These are phyloP conservation scores for Neospora caninum DNA, from an alignment of 169 alveolate genomes.

Conservation along the genomic window DNA sequence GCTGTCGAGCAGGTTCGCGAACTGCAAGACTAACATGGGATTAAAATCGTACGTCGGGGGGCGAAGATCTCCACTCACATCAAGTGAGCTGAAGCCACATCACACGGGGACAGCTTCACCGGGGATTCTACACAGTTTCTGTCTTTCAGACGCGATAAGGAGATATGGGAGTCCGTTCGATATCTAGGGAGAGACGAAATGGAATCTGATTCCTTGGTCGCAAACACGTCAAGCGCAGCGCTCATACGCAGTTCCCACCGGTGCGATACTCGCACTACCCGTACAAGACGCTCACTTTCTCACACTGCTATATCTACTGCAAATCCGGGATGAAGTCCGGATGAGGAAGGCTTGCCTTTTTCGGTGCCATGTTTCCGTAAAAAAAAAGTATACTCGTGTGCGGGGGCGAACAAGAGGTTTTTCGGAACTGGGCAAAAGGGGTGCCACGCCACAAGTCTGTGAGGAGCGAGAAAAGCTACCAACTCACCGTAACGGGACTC, in stretches of 20 bases:
- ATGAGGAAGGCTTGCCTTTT: too few species aligned
- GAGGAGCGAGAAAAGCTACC: neutral
- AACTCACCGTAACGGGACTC: slow-evolving; percentile 55
- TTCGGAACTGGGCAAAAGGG: neutral
- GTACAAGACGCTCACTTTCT: too few species aligned
- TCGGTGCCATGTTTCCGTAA: too few species aligned
- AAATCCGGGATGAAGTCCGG: too few species aligned
- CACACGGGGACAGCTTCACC: neutral
- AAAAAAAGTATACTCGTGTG: too few species aligned
- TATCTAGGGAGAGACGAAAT: neutral
- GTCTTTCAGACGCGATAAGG: too few species aligned
- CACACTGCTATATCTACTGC: too few species aligned
- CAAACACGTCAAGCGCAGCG: neutral
- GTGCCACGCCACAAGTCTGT: neutral
- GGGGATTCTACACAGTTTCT: neutral
- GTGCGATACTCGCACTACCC: neutral
- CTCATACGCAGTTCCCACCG: neutral
- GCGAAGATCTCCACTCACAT: slow-evolving; percentile 61
- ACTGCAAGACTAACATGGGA: slow-evolving; percentile 45
- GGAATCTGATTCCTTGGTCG: neutral
- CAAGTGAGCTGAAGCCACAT: slow-evolving; percentile 28
- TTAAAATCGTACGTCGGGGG: slow-evolving; percentile 48
- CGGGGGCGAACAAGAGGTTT: too few species aligned
- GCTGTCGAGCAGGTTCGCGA: slow-evolving; percentile 45
- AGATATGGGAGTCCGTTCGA: too few species aligned